phyloP scores from a whole-genome alignment of 2,329 filamentous ascomycete genomes.

The Fusarium pseudonygamai region DNA sequence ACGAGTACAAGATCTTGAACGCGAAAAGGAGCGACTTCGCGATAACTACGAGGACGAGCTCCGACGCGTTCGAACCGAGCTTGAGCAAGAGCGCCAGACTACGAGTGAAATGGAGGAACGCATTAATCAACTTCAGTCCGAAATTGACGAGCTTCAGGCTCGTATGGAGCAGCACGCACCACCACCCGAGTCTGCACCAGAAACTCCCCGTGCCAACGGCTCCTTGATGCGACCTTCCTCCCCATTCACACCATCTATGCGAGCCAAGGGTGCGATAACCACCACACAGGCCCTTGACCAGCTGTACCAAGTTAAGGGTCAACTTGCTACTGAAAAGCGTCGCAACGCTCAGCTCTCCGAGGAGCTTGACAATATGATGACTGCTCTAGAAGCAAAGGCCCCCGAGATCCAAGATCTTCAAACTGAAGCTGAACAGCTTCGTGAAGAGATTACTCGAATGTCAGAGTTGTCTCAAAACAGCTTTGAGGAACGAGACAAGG shows the following conservation, averaged over 20 bases:
- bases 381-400: conserved; percentile 83
- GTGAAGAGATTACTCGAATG: conserved; percentile 84
- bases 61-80: conserved; percentile 63
- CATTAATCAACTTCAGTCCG: conserved; percentile 60
- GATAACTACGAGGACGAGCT: conserved; percentile 72
- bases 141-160: conserved; percentile 64
- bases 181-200: conserved; percentile 60
- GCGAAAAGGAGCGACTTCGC: conserved; percentile 66
- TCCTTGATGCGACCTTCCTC: conserved; percentile 64
- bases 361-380: conserved; percentile 86
- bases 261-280: conserved; percentile 64
- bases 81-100: conserved; percentile 63
- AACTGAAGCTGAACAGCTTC: conserved; percentile 80
- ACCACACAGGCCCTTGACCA: conserved; percentile 72
- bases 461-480: conserved; percentile 85
- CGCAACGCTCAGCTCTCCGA: conserved; percentile 77
- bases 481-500: conserved; percentile 80
- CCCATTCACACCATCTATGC: conserved; percentile 67
- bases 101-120: conserved; percentile 59
- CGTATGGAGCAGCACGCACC: conserved; percentile 55
- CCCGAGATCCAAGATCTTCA: conserved; percentile 90
- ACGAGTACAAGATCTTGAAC: conserved; percentile 75
- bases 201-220: conserved; percentile 70
- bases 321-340: conserved; percentile 78
- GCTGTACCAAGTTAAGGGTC: conserved; percentile 73